phyloP scores from a whole-genome alignment of 768 basidiomycete species.

The Dentipellis fragilis region DNA sequence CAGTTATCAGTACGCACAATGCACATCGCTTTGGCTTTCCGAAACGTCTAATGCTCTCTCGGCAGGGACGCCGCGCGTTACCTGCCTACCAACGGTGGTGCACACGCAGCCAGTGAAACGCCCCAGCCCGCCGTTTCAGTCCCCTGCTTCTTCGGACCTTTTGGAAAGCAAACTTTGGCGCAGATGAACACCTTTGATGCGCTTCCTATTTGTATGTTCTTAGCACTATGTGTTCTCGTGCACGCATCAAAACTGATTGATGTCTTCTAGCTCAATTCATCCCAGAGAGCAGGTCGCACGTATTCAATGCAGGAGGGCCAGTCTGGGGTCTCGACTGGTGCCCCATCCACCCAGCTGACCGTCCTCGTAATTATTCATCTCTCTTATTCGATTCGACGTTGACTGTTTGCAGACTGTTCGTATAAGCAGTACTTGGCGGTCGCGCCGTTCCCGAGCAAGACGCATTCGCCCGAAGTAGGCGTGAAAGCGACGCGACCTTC shows the following conservation, averaged over 20 bases:
- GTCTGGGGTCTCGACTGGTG: conserved; percentile 95
- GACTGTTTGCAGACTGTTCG: conserved; percentile 30
- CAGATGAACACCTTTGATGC: conserved; percentile 47
- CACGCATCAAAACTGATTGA: not conserved
- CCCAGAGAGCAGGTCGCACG: conserved; percentile 46
- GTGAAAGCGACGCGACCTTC: conserved; percentile 43
- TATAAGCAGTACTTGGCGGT: conserved; percentile 80
- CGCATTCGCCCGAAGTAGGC: conserved; percentile 60
- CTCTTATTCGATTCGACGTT: not conserved
- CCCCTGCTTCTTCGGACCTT: conserved; percentile 58
- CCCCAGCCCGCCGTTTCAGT: conserved; percentile 44
- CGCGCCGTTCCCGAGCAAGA: conserved; percentile 56
- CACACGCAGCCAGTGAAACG: conserved; percentile 38
- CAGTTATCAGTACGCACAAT: conserved; percentile 35
- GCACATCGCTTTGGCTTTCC: not conserved
- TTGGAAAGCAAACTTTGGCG: conserved; percentile 38
- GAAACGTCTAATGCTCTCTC: not conserved
- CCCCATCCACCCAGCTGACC: conserved; percentile 57
- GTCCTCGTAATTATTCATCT: conserved; percentile 29
- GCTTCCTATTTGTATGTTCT: conserved; percentile 43
- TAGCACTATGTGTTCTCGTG: not conserved
- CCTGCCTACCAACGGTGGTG: conserved; percentile 42
- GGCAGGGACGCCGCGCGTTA: conserved; percentile 47
- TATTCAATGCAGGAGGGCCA: conserved; percentile 83
- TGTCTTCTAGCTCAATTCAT: conserved; percentile 45